These are phyloP conservation scores for Phaffomyces thermotolerans DNA, from an alignment of 805 yeast species.

Conservation along the genomic window DNA sequence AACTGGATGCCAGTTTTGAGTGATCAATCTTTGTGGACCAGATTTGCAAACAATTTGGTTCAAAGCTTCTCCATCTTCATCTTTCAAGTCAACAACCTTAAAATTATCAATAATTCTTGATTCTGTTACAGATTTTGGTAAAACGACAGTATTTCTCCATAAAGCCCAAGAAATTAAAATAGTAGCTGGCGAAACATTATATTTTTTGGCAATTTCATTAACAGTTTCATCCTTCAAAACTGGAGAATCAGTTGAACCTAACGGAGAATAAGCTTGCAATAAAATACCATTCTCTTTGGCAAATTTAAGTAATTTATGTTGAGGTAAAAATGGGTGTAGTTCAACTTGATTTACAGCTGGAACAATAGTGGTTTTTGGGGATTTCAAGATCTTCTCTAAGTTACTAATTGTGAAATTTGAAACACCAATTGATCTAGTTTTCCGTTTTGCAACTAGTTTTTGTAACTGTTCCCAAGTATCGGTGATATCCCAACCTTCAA, in stretches of 20 bases:
- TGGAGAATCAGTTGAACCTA: conserved; percentile 16
- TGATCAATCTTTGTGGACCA: conserved; percentile 25
- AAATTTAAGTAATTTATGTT: conserved; percentile 11
- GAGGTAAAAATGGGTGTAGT: conserved; percentile 15
- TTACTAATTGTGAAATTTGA: conserved; percentile 14
- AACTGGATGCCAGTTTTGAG: conserved; percentile 23
- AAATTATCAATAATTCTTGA: conserved; percentile 34
- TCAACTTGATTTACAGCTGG: conserved; percentile 19
- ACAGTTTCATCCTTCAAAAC: conserved; percentile 32
- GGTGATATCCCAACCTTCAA: conserved; percentile 52
- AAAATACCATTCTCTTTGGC: conserved; percentile 13
- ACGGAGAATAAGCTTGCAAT: conserved; percentile 16
- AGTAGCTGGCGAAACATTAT: conserved; percentile 38
- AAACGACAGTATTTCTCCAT: conserved; percentile 47
- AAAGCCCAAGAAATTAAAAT: conserved; percentile 54
- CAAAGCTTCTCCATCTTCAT: conserved; percentile 29
- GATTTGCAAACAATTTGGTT: conserved; percentile 21
- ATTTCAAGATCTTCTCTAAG: conserved; percentile 8
- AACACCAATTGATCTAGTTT: conserved; percentile 15
- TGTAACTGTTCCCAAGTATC: conserved; percentile 17
- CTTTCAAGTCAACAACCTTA: conserved; percentile 25
- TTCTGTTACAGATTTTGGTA: conserved; percentile 43
- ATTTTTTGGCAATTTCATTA: conserved; percentile 36
- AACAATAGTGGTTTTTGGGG: conserved; percentile 6
- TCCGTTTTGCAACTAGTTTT: conserved; percentile 6